Conservation (phyloP, 2,329 filamentous ascomycete species). For the Metarhizium rileyi region DNA sequence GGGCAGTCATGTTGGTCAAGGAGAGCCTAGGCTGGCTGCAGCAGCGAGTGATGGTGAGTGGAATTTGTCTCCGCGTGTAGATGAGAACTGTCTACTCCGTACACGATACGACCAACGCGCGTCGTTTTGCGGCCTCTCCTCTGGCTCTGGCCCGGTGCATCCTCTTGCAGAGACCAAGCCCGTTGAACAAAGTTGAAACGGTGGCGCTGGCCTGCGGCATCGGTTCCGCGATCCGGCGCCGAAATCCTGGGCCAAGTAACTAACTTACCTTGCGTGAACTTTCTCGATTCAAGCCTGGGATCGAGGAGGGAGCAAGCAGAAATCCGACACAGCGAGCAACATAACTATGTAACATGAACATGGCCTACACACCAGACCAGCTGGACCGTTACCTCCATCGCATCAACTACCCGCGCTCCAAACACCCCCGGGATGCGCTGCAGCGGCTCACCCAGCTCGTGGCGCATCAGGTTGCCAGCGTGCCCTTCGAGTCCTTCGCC, state of each 20-base stretch:
- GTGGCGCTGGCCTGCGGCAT: background rate
- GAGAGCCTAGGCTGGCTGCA: background rate
- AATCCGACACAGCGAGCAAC: no score
- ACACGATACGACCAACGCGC: no score
- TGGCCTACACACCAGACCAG: constrained; percentile 15
- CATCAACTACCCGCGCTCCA: constrained; percentile 16
- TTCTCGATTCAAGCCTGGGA: no score
- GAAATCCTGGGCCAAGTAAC: no score
- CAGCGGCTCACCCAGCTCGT: constrained; percentile 22
- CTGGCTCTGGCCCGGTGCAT: background rate
- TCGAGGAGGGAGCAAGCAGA: no score
- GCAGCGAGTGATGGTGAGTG: background rate
- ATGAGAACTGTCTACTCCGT: no score
- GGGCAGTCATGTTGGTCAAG: background rate
- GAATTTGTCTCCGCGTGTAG: background rate
- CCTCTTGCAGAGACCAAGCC: no score
- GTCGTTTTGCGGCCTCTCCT: background rate
- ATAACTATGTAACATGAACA: background rate
- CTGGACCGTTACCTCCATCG: constrained; percentile 20
- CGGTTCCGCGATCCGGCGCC: no score
- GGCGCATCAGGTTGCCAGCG: constrained; percentile 33
- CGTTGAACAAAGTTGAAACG: no score
- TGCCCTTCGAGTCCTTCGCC: constrained; percentile 45
- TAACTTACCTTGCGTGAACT: no score
- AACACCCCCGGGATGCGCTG: constrained; percentile 16